These are phyloP conservation scores for Articulospora tetracladia DNA, from an alignment of 495 filamentous ascomycete species.

Conservation along the genomic window DNA sequence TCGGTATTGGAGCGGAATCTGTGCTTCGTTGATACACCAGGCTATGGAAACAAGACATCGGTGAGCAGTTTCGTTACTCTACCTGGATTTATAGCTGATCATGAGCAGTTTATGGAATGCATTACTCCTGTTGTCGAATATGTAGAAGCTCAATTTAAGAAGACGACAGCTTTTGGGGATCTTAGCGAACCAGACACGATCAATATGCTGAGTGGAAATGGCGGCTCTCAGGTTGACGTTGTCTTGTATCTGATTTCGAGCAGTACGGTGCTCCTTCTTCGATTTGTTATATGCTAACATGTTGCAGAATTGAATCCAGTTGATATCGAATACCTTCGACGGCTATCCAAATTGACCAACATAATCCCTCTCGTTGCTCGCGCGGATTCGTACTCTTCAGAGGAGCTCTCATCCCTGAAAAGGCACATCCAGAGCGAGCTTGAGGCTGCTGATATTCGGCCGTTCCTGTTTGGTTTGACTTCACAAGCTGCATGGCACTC, in stretches of 20 bases:
- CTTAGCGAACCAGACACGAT: slow-evolving; percentile 72
- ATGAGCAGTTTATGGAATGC: slow-evolving; percentile 50
- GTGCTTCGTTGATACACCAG: slow-evolving; percentile 90
- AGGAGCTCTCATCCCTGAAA: slow-evolving; percentile 61
- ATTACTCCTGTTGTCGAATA: slow-evolving; percentile 71
- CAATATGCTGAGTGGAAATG: slow-evolving; percentile 76
- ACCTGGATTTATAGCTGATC: slow-evolving; percentile 4
- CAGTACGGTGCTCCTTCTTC: slow-evolving; percentile 39
- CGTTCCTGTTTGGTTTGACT: slow-evolving; percentile 61
- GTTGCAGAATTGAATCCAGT: slow-evolving; percentile 60
- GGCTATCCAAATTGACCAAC: slow-evolving; percentile 75
- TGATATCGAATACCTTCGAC: slow-evolving; percentile 74
- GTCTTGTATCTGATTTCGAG: slow-evolving; percentile 76
- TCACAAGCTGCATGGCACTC: slow-evolving; percentile 26
- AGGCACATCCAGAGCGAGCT: slow-evolving; percentile 56
- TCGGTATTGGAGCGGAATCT: slow-evolving; percentile 87
- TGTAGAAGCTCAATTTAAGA: slow-evolving; percentile 68
- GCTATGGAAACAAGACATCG: slow-evolving; percentile 60
- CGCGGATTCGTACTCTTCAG: slow-evolving; percentile 61
- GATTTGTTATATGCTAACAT: slow-evolving; percentile 23
- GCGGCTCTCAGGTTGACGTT: slow-evolving; percentile 85
- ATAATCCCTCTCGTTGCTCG: slow-evolving; percentile 82
- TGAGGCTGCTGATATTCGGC: slow-evolving; percentile 50
- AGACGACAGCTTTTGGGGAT: slow-evolving; percentile 53
- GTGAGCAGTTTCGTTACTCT: slow-evolving; percentile 31